Base-by-base conservation (phyloP, 1,139 yeast genomes). In the Nakaseomyces sp. region DNA sequence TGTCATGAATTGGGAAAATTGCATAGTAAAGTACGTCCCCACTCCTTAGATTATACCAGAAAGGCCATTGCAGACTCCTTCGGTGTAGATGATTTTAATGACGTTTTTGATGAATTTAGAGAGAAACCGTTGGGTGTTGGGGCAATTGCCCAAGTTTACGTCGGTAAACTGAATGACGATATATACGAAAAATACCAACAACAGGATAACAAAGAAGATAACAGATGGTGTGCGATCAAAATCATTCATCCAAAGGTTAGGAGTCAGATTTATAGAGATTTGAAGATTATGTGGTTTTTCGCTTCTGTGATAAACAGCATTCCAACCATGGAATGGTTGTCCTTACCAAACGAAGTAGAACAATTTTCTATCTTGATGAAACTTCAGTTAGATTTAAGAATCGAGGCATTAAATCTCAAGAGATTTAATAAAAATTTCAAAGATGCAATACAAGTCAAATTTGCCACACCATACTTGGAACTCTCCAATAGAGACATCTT, bases 301-400 rank as follows among this genome's bases (percentile, higher is more conserved):
- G 98, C 98, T 2, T 65, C 67, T 36, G 47, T 73, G 1, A 76
- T 91, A 41, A 79, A 88, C 55, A 52, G 64, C 15, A 69, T 89
- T 2, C 99, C 98, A 1, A 87, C 95, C 0, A 86, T 91, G 95
- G 96, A 91, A 62, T 91, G 99, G 99, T 69, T 91, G 6, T 86
- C 96, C 5, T 68, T 91, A 42, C 98, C 97, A 0, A 94, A 82
- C 50, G 98, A 93, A 63, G 97, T 91, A 2, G 85, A 80, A 36
- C 94, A 88, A 56, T 91, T 91, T 62, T 73, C 87, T 1, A 69
- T 79, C 1, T 74, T 93, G 67, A 91, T 91, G 97, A 77, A 80
- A 42, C 65, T 87, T 43, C 99, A 91, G 63, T 67, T 93, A 47
- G 98, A 91, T 63, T 67, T 91, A 47, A 71, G 97, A 53, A 86